Evolutionary conservation across 257 asterid genomes (phyloP).

Genomic region (Gentiana macrophylla): DNA sequence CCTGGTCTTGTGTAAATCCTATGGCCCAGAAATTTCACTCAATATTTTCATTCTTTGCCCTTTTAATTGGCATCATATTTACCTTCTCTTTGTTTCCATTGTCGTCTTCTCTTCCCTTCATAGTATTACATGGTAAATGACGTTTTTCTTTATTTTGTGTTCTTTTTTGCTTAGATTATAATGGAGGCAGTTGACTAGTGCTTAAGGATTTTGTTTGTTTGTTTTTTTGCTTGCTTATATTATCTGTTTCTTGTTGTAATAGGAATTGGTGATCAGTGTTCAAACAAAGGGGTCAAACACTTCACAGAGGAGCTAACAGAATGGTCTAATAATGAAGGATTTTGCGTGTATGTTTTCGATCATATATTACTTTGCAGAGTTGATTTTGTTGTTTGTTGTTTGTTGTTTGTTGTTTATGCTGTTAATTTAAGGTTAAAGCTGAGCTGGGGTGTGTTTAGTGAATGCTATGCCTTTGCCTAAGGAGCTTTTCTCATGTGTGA

Average conservation of each 20-base stretch:
- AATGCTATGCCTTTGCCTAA: too few species aligned
- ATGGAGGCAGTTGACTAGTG: not conserved
- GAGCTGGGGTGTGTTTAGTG: too few species aligned
- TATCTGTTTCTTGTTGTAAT: constrained; percentile 1
- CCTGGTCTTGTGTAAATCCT: not conserved
- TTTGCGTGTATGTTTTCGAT: constrained; percentile 43
- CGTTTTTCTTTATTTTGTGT: not conserved
- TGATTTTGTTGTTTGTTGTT: too few species aligned
- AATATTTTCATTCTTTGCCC: constrained; percentile 6
- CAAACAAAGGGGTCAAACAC: constrained; percentile 58
- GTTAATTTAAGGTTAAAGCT: not conserved
- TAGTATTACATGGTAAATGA: constrained; percentile 74
- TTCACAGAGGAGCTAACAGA: constrained; percentile 59
- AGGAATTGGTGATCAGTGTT: constrained; percentile 96
- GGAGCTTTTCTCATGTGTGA: too few species aligned
- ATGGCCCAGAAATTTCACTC: constrained; percentile 12
- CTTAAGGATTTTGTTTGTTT: constrained; percentile 1
- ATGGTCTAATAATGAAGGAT: constrained; percentile 60
- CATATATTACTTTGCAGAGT: not conserved
- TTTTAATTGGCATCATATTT: constrained; percentile 19
- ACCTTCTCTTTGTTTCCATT: constrained; percentile 24
- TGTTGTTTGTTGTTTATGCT: not conserved
- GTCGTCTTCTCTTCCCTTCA: constrained; percentile 58
- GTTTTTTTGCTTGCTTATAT: constrained; percentile 6
- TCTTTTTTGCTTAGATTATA: not conserved